These are phyloP conservation scores for Diaporthe helianthi DNA, from an alignment of 2,329 filamentous ascomycete genomes.

Conservation along the genomic window DNA sequence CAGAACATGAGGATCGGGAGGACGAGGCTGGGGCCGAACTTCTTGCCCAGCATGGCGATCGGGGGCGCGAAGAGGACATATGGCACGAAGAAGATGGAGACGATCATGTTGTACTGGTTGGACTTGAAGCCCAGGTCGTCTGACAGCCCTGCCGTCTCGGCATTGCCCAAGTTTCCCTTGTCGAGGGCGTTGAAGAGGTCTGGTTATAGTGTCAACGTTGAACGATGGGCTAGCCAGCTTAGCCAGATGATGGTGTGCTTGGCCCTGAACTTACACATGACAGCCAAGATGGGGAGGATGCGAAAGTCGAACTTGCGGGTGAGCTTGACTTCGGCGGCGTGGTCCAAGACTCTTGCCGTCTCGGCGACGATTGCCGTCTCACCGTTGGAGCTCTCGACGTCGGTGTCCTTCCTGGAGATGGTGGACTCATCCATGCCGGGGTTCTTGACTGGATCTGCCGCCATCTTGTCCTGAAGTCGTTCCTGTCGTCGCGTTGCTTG, in stretches of 20 bases:
- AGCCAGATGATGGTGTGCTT: neutral
- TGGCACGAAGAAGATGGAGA: slow-evolving; percentile 76
- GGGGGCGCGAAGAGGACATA: slow-evolving; percentile 75
- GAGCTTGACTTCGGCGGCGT: slow-evolving; percentile 50
- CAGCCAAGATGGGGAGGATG: slow-evolving; percentile 50
- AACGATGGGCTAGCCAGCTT: neutral
- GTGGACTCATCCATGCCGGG: slow-evolving; percentile 24
- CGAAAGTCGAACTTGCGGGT: slow-evolving; percentile 54
- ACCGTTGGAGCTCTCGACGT: slow-evolving; percentile 40
- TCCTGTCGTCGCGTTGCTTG: neutral
- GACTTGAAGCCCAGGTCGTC: slow-evolving; percentile 64
- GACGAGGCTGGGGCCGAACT: slow-evolving; percentile 68
- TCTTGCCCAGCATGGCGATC: slow-evolving; percentile 71
- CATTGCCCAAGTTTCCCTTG: slow-evolving; percentile 62
- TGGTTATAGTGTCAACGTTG: slow-evolving; percentile 31
- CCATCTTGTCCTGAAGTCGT: slow-evolving; percentile 9
- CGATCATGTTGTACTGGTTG: slow-evolving; percentile 72
- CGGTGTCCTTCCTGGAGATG: slow-evolving; percentile 21
- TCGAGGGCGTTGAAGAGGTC: slow-evolving; percentile 56
- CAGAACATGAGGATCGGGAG: slow-evolving; percentile 70
- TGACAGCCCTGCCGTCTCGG: slow-evolving; percentile 60
- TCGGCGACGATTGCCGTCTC: slow-evolving; percentile 38
- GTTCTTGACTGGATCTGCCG: slow-evolving; percentile 25
- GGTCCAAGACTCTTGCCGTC: slow-evolving; percentile 45
- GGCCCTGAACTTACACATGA: slow-evolving; percentile 47